These are phyloP conservation scores for Saussurea involucrata DNA, from an alignment of 129 eudicot species.

Conservation along the genomic window DNA sequence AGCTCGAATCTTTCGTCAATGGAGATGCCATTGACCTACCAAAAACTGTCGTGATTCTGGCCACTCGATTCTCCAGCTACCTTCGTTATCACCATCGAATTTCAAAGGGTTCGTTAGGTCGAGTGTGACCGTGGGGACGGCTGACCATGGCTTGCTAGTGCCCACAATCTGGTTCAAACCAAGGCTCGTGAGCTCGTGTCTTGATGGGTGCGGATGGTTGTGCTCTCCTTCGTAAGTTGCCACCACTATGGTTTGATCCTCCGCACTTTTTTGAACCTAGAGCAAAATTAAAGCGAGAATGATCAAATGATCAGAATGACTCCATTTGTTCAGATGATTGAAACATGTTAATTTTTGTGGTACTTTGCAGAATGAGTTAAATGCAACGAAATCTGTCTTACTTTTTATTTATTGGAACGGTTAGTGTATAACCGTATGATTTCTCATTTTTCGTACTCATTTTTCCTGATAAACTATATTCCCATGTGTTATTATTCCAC, in stretches of 20 bases:
- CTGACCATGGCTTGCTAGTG: constrained; percentile 18
- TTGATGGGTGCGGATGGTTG: constrained; percentile 52
- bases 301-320: not conserved
- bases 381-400: too few species aligned
- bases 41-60: constrained; percentile 46
- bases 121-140: constrained; percentile 36
- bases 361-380: too few species aligned
- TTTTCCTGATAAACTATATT: not conserved
- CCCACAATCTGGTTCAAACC: constrained; percentile 21
- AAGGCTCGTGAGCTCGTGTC: constrained; percentile 18
- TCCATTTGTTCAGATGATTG: not conserved
- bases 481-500: not conserved
- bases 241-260: constrained; percentile 61
- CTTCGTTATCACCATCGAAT: not conserved
- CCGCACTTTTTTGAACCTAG: constrained; percentile 67
- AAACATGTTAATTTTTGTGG: too few species aligned
- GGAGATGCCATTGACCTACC: constrained; percentile 64
- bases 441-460: not conserved
- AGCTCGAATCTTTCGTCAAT: constrained; percentile 55
- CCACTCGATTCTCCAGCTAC: constrained; percentile 2
- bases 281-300: not conserved
- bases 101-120: constrained; percentile 40
- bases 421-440: not conserved
- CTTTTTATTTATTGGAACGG: too few species aligned
- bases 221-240: constrained; percentile 84